Conservation (phyloP, 192 early-diverging fungal species). For the Coemansia erecta region DNA sequence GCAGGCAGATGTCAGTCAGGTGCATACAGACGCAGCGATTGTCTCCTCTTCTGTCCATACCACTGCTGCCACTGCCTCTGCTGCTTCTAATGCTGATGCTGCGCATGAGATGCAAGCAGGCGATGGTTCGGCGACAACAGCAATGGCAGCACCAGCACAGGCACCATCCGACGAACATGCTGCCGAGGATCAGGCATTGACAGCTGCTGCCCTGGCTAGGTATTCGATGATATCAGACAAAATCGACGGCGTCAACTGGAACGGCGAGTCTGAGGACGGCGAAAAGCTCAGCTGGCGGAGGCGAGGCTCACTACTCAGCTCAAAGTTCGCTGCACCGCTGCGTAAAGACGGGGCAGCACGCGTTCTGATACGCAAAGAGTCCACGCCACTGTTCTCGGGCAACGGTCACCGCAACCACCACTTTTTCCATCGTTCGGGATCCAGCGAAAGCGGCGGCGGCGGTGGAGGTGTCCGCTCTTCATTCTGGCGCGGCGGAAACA, state of each 20-base stretch:
- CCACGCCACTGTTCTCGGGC: constrained; percentile 28
- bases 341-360: constrained; percentile 24
- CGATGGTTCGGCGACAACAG: too few species aligned
- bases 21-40: constrained; percentile 23
- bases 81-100: constrained; percentile 2
- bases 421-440: constrained; percentile 18
- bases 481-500: constrained; percentile 30
- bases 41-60: not conserved
- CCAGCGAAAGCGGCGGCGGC: constrained; percentile 12
- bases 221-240: constrained; percentile 26
- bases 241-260: constrained; percentile 7
- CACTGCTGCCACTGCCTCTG: constrained; percentile 8
- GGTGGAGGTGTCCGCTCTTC: constrained; percentile 12
- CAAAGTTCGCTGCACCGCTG: constrained; percentile 32
- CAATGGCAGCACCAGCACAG: not conserved
- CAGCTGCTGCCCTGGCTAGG: constrained; percentile 14
- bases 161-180: not conserved
- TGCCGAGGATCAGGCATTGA: not conserved
- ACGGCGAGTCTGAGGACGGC: constrained; percentile 6
- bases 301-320: constrained; percentile 44
- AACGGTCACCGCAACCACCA: constrained; percentile 16
- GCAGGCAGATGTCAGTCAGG: constrained; percentile 8
- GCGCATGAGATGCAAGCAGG: not conserved
- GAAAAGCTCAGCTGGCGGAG: constrained; percentile 46
- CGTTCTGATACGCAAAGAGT: constrained; percentile 36